phyloP scores from a whole-genome alignment of 371 early-diverging fungal genomes.

The Rhizopus sp. region DNA sequence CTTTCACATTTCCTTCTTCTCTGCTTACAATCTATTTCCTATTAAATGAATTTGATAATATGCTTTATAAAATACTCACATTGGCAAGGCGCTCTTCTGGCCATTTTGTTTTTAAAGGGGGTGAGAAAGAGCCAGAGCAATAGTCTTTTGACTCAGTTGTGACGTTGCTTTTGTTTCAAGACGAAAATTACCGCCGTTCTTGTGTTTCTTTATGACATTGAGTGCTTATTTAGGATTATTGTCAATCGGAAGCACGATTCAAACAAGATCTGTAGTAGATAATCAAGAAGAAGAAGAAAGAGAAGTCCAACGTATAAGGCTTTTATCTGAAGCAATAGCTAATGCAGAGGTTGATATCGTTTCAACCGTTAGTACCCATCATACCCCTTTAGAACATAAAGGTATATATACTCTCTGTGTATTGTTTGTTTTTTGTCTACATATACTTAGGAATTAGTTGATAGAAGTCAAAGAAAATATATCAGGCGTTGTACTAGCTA shows the following conservation, averaged over 20 bases:
- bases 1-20: slow-evolving; percentile 27
- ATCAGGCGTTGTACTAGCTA: slow-evolving; percentile 51
- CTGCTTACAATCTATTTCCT: slow-evolving; percentile 18
- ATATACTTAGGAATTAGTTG: slow-evolving; percentile 1
- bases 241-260: slow-evolving; percentile 36
- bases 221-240: slow-evolving; percentile 40
- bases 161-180: too few species aligned
- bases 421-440: background rate
- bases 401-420: slow-evolving; percentile 16
- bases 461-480: slow-evolving; percentile 54
- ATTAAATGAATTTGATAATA: background rate
- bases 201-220: slow-evolving; percentile 33
- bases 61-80: slow-evolving; percentile 6
- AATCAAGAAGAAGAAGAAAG: slow-evolving; percentile 28
- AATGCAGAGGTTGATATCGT: slow-evolving; percentile 36
- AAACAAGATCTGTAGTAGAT: slow-evolving; percentile 20
- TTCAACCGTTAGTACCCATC: slow-evolving; percentile 31
- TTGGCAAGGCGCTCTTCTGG: slow-evolving; percentile 21
- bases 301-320: slow-evolving; percentile 16
- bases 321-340: slow-evolving; percentile 24
- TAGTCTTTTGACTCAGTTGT: too few species aligned
- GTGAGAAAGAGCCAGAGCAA: background rate
- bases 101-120: slow-evolving; percentile 9
- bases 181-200: background rate
- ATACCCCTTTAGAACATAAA: slow-evolving; percentile 34